phyloP scores from a whole-genome alignment of 106 monocot species.

The Allium sativum region DNA sequence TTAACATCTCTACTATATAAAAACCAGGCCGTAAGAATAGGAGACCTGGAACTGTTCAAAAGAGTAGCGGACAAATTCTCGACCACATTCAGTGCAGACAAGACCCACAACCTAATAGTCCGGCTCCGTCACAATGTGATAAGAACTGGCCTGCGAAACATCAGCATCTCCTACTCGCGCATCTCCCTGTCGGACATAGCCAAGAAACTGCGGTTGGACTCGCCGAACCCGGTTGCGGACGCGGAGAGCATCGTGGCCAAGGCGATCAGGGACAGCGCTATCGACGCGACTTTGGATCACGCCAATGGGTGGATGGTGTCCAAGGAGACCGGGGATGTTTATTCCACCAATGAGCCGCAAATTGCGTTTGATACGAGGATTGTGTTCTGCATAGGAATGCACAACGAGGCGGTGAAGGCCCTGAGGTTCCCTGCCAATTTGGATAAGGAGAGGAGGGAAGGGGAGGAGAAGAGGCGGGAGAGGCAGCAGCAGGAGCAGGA shows the following conservation, averaged over 20 bases:
- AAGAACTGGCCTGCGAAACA: slow-evolving; percentile 86
- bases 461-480: slow-evolving; percentile 90
- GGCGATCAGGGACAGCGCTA: slow-evolving; percentile 86
- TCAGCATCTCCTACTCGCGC: slow-evolving; percentile 86
- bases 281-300: slow-evolving; percentile 89
- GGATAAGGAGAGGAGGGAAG: slow-evolving; percentile 92
- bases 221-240: slow-evolving; percentile 71
- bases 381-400: slow-evolving; percentile 94
- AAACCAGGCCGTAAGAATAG: slow-evolving; percentile 82
- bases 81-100: slow-evolving; percentile 45
- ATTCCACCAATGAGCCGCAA: slow-evolving; percentile 96
- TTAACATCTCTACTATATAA: no score
- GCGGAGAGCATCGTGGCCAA: slow-evolving; percentile 94
- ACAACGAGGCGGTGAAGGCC: slow-evolving; percentile 90
- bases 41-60: slow-evolving; percentile 82
- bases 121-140: slow-evolving; percentile 97
- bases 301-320: slow-evolving; percentile 89
- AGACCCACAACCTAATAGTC: slow-evolving; percentile 82
- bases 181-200: slow-evolving; percentile 81
- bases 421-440: slow-evolving; percentile 86
- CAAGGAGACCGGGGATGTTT: slow-evolving; percentile 93
- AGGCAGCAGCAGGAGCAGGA: slow-evolving; percentile 94
- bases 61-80: slow-evolving; percentile 77
- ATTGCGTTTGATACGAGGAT: slow-evolving; percentile 85
- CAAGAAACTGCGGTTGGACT: slow-evolving; percentile 63